Percentiles rank a stretch among this genome's conserved stretches.
Conservation (phyloP, 164 flowering plant species). For the Magnolia changhungtana region DNA sequence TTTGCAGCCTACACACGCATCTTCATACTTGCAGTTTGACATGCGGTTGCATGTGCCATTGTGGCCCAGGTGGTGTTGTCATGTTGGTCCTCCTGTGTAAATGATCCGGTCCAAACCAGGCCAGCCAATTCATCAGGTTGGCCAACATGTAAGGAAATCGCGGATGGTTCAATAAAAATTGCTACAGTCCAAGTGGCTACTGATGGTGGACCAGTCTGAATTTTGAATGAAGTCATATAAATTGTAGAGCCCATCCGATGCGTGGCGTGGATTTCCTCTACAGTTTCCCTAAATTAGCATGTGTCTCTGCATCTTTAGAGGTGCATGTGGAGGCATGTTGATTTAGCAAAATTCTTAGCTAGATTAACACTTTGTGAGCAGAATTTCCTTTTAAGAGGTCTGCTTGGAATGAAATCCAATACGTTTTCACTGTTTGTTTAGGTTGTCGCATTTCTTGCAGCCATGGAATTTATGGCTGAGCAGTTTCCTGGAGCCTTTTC, state of each 20-base stretch:
- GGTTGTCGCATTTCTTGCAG: conserved; percentile 97
- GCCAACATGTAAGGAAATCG: background rate
- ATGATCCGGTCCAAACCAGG: background rate
- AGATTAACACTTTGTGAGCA: background rate
- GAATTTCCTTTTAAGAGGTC: background rate
- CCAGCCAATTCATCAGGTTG: background rate
- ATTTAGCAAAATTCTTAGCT: background rate
- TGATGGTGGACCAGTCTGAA: background rate
- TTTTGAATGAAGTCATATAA: too few relatives aligned
- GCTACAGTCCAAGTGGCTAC: background rate
- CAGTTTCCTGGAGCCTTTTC: conserved; percentile 95
- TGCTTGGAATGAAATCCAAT: background rate
- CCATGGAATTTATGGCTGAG: conserved; percentile 92
- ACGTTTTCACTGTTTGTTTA: conserved; percentile 19
- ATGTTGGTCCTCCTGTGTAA: background rate
- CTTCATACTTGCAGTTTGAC: background rate
- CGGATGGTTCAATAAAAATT: background rate
- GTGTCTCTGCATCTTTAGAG: background rate
- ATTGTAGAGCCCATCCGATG: background rate
- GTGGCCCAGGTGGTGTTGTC: too few relatives aligned
- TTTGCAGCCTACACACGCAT: background rate
- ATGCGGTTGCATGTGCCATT: too few relatives aligned
- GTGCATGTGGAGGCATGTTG: background rate
- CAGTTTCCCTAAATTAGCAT: background rate
- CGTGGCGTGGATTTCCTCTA: background rate